Base-by-base conservation (phyloP, 805 yeast species). In the Candida palmyrensis region DNA sequence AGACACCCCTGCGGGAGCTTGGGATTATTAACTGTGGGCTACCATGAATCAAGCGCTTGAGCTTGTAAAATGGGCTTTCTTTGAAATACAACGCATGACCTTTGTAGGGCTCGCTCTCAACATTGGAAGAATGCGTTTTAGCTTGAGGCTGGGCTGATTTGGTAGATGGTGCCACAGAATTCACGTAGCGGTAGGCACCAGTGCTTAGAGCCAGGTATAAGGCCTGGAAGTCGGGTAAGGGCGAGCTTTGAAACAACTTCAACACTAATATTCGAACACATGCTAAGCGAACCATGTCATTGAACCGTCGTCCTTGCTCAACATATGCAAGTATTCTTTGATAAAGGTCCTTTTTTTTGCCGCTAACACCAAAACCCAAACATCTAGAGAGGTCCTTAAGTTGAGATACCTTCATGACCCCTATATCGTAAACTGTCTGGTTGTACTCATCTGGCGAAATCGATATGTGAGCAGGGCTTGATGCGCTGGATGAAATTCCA, bases 321-420 rank as follows among this genome's bases (percentile, higher is more conserved):
- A 78, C 42, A 42, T 61, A 71, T n/a, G 55, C 58, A 31, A 59
- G 49, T 5, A 85, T 53, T 21, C 87, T 62, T 22, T 74, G 77
- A 33, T 70, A 69, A 10, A 84, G 54, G 21, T 74, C 81, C 14
- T 70, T 68, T 53, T 85, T 86, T 24, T 77, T 59, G 1, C 92
- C 94, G 5, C 68, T 47, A 7, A 61, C 45, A 2, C 75, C 55
- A 13, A 80, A 53, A 2, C 71, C 70, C 12, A 78, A 47, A 1
- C 76, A 47, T 27, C 73, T 62, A 22, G 79, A 71, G 1, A 80
- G 47, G 13, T 59, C 66, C 51, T 78, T 79, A 35, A 80, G 59
- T 35, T 72, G 74, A 0, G 68, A 55, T 2, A 78, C 75, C 43
- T 70, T 72, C 41, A 75, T 39, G 9, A 32, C 7, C 4, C 25